A percentile compares a stretch with the other conserved stretches of the same genome.
Conservation (phyloP, 192 early-diverging fungal genomes). For the Mortierella antarctica region DNA sequence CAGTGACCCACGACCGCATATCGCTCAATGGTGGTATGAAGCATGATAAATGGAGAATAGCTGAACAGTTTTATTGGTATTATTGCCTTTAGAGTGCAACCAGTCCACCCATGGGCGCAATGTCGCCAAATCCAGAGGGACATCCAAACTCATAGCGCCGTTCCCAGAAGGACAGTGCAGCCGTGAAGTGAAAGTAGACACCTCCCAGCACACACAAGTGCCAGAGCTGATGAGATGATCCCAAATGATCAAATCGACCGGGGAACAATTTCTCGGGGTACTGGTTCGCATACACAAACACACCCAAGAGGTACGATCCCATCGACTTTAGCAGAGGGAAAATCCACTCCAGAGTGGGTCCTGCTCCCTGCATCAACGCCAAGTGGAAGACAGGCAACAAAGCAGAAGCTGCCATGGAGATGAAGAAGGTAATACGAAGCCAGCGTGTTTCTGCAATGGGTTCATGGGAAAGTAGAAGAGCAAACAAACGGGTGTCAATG, state of each 20-base stretch:
- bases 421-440: constrained; percentile 66
- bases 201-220: constrained; percentile 68
- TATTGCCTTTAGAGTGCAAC: constrained; percentile 2
- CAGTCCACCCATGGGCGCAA: constrained; percentile 35
- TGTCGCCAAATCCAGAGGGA: constrained; percentile 50
- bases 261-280: constrained; percentile 69
- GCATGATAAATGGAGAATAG: too few species aligned
- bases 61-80: too few species aligned
- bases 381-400: constrained; percentile 63
- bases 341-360: constrained; percentile 55
- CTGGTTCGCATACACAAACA: constrained; percentile 66
- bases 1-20: too few species aligned
- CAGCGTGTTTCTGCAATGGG: constrained; percentile 38
- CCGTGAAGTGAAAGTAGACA: constrained; percentile 67
- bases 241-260: constrained; percentile 65
- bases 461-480: background rate
- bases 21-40: too few species aligned
- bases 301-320: constrained; percentile 61
- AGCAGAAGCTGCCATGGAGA: constrained; percentile 60
- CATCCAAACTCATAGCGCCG: constrained; percentile 64
- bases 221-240: constrained; percentile 69
- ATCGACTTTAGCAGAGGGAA: constrained; percentile 59
- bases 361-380: constrained; percentile 52
- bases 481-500: constrained; percentile 11
- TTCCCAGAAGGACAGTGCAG: constrained; percentile 64